Conservation (phyloP, 805 yeast species). For the Wickerhamiella azyma region DNA sequence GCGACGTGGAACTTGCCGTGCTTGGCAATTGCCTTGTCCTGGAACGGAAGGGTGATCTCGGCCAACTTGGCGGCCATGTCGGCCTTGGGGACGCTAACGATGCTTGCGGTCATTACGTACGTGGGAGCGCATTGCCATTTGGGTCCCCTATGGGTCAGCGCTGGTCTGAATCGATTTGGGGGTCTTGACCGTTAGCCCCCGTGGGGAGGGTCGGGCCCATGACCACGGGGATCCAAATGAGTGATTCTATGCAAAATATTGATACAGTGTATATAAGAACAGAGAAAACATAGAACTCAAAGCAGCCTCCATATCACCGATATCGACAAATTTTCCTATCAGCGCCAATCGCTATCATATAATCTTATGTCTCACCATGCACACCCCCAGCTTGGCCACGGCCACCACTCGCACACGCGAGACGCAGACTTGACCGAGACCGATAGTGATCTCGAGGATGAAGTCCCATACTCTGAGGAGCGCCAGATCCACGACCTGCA, state of each 20-base stretch:
- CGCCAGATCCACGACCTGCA: constrained; percentile 13
- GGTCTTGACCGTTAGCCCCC: too few relatives aligned
- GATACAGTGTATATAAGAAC: too few relatives aligned
- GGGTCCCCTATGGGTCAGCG: too few relatives aligned
- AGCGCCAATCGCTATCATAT: background rate
- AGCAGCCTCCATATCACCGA: too few relatives aligned
- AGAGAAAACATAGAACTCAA: too few relatives aligned
- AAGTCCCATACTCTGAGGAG: constrained; percentile 18
- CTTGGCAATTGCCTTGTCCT: constrained; percentile 40
- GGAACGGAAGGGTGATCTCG: constrained; percentile 43
- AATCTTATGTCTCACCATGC: constrained; percentile 1
- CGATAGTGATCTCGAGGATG: constrained; percentile 9
- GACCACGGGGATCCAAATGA: too few relatives aligned
- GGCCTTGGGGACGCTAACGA: constrained; percentile 4
- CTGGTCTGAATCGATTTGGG: too few relatives aligned
- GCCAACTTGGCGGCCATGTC: constrained; percentile 60
- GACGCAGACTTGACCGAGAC: constrained; percentile 6
- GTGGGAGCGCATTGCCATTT: too few relatives aligned
- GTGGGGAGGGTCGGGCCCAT: too few relatives aligned
- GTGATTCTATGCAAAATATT: too few relatives aligned
- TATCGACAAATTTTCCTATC: background rate
- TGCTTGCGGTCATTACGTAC: constrained; percentile 2
- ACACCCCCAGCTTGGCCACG: background rate
- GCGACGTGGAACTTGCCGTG: constrained; percentile 53
- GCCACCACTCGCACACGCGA: background rate